Conservation (phyloP, 2,329 filamentous ascomycete genomes). For the Aureobasidium sp. region DNA sequence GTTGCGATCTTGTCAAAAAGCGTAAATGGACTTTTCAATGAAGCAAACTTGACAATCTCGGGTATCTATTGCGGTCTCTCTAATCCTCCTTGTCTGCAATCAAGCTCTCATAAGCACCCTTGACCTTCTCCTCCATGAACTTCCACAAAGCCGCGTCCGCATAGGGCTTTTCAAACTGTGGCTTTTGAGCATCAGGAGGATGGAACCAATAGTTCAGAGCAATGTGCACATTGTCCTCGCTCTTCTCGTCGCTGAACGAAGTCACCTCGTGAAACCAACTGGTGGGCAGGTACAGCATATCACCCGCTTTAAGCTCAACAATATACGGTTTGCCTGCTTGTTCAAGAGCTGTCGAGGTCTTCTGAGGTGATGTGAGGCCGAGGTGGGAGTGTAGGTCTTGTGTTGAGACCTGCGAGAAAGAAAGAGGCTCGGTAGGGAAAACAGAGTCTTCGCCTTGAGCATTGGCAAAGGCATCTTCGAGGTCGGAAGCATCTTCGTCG, state of each 20-base stretch:
- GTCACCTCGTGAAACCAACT: slow-evolving; percentile 13
- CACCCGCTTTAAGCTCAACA: slow-evolving; percentile 6
- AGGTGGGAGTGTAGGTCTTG: slow-evolving; percentile 7
- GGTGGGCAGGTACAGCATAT: slow-evolving; percentile 12
- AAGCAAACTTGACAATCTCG: not conserved
- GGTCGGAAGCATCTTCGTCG: not conserved
- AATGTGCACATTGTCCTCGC: not conserved
- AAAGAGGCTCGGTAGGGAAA: slow-evolving; percentile 8
- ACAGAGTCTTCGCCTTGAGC: not conserved
- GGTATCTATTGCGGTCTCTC: not conserved
- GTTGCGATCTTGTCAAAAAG: not conserved
- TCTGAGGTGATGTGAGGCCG: not conserved
- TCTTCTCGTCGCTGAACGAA: not conserved
- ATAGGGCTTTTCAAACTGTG: not conserved
- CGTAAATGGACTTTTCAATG: no score
- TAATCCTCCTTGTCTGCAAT: not conserved
- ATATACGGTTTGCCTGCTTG: slow-evolving; percentile 7
- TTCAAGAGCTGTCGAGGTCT: not conserved
- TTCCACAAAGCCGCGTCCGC: not conserved
- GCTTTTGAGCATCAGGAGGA: not conserved
- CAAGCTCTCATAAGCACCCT: not conserved
- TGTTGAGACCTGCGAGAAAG: slow-evolving; percentile 1
- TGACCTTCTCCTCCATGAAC: slow-evolving; percentile 4
- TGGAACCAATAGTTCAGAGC: slow-evolving; percentile 15
- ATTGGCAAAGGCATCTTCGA: not conserved